Percentiles rank a stretch among this genome's conserved stretches.
Conservation (phyloP, 2,329 filamentous ascomycete species). For the Cladophialophora yegresii region DNA sequence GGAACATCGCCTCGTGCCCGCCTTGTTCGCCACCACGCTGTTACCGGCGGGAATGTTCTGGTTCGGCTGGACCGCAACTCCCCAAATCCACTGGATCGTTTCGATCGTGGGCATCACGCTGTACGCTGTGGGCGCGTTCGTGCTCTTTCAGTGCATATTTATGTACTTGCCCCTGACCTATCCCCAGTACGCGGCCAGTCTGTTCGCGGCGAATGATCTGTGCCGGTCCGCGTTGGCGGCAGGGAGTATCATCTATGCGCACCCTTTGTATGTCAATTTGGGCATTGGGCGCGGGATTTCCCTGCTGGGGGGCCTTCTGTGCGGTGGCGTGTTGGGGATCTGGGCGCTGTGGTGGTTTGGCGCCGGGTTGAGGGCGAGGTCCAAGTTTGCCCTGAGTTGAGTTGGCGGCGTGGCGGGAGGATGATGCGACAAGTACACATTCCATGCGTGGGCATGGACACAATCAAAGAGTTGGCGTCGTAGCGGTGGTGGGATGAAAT, state of each 20-base stretch:
- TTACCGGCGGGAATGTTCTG: constrained; percentile 63
- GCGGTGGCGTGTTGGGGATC: constrained; percentile 55
- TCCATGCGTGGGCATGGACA: neutral
- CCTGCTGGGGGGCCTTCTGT: constrained; percentile 43
- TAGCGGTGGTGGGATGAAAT: too few relatives aligned
- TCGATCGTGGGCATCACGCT: constrained; percentile 31
- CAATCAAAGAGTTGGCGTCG: too few relatives aligned
- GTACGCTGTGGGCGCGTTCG: constrained; percentile 33
- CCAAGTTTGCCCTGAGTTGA: constrained; percentile 51
- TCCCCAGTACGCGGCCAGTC: constrained; percentile 35
- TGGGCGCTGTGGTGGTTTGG: constrained; percentile 62
- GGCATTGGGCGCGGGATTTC: constrained; percentile 42
- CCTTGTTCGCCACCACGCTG: constrained; percentile 53
- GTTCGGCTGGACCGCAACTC: constrained; percentile 43
- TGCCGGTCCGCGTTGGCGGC: constrained; percentile 40
- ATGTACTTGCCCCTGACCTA: constrained; percentile 37
- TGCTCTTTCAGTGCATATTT: constrained; percentile 39
- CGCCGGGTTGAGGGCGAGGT: constrained; percentile 56
- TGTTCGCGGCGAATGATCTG: constrained; percentile 39
- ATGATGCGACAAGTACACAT: too few relatives aligned
- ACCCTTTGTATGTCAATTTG: constrained; percentile 42
- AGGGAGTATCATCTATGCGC: constrained; percentile 43
- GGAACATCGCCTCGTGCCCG: constrained; percentile 57
- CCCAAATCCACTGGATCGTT: constrained; percentile 43
- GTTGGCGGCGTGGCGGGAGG: neutral